Base-by-base conservation (phyloP, 257 asterid genomes). In the Gardenia jasminoides region DNA sequence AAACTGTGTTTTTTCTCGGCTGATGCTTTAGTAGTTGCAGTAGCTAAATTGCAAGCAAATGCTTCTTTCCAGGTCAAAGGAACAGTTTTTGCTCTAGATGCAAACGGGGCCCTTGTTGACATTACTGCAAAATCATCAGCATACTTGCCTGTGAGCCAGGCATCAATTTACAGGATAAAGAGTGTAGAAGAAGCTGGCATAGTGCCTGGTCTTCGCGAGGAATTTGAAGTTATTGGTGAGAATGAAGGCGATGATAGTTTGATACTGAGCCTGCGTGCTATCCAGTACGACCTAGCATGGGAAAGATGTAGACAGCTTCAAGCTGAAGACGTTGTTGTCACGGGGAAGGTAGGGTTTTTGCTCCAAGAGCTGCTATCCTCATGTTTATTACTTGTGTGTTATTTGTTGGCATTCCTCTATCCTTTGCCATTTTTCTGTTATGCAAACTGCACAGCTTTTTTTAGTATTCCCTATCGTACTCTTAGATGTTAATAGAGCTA, bases 241-340 rank as follows among this genome's bases (percentile, higher is more conserved):
- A 87, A 91, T 73, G 90, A 89, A 79, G 89, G 86, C 73, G 98
- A 96, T 81, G 97, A 93, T 76, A 93, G 98, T 86, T 92, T 96
- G 91, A 86, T 91, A 76, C 82, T 96, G 88, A 96, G 99, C 77
- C 88, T 93, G 52, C 92, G 97, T 20, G 76, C 97, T 6, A 86
- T 93, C 78, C 99, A 96, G 72, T 89, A 87, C 78, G 97, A 92
- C 78, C 91, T 96, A 65, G 98, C 98, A 3, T 96, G 99, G 99
- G 99, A 96, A 85, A 85, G 99, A 33, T 92, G 96, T 79, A 83
- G 97, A 79, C 98, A 93, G 83, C 98, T 96, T 78, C 98, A 96
- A 91, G 92, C 98, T 28, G 99, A 96, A 87, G 99, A 93, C 82
- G 97, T 91, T n/a, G 91, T 91, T 82, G 80, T 93, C 84, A 96